phyloP scores from a whole-genome alignment of 2,329 filamentous ascomycete genomes.

The Ascochyta rabiei region DNA sequence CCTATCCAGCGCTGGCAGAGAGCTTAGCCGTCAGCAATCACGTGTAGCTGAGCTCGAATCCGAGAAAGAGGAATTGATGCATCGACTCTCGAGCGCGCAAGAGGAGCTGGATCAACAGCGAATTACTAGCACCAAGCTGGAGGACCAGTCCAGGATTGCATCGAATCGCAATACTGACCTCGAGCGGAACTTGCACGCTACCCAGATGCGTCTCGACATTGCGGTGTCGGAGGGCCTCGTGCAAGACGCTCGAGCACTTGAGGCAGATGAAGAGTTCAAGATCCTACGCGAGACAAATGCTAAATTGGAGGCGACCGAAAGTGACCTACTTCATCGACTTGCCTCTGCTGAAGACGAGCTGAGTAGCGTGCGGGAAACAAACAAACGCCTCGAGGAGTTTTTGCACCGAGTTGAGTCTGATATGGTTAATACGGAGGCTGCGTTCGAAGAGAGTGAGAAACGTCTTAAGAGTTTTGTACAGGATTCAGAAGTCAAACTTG shows the following conservation, averaged over 20 bases:
- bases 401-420: slow-evolving; percentile 40
- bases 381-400: slow-evolving; percentile 40
- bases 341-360: slow-evolving; percentile 42
- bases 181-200: slow-evolving; percentile 26
- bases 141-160: slow-evolving; percentile 11
- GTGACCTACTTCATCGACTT: slow-evolving; percentile 35
- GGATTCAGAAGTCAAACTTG: slow-evolving; percentile 40
- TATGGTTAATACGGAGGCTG: slow-evolving; percentile 38
- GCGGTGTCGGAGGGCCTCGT: slow-evolving; percentile 28
- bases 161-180: slow-evolving; percentile 18
- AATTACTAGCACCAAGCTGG: slow-evolving; percentile 14
- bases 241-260: slow-evolving; percentile 27
- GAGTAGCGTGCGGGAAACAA: slow-evolving; percentile 34
- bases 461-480: slow-evolving; percentile 35
- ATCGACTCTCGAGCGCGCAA: slow-evolving; percentile 18
- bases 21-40: slow-evolving; percentile 21
- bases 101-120: slow-evolving; percentile 25
- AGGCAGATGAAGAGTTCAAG: slow-evolving; percentile 37
- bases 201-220: slow-evolving; percentile 30
- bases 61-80: slow-evolving; percentile 23
- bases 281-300: slow-evolving; percentile 34
- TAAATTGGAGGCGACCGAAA: slow-evolving; percentile 38
- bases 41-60: slow-evolving; percentile 26
- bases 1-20: slow-evolving; percentile 17
- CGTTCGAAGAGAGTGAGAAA: slow-evolving; percentile 39